Conservation (phyloP, 2,329 filamentous ascomycete species). For the Claviceps purpurea region DNA sequence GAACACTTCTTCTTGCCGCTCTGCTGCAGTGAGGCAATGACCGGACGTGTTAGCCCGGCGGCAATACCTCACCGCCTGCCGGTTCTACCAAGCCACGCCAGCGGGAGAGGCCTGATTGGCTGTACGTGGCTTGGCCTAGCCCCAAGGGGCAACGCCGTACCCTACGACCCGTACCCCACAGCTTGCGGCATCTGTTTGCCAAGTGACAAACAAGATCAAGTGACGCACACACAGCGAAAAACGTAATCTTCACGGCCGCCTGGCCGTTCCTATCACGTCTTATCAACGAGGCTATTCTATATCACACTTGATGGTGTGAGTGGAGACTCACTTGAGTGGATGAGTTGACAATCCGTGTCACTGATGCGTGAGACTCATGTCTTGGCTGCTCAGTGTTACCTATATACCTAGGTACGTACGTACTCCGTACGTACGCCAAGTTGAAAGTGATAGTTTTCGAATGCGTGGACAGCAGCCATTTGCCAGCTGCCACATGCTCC, state of each 20-base stretch:
- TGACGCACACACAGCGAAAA: background rate
- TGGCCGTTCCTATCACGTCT: background rate
- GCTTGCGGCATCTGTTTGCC: no score
- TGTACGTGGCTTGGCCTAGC: background rate
- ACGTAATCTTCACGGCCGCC: background rate
- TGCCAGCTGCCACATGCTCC: no score
- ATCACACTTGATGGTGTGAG: no score
- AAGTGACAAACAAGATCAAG: background rate
- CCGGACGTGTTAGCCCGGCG: slow-evolving; percentile 9
- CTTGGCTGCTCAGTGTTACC: no score
- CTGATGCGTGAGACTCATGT: no score
- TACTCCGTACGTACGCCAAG: no score
- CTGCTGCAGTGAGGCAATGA: background rate
- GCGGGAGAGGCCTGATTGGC: slow-evolving; percentile 6
- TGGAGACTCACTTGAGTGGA: no score
- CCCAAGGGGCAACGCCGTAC: background rate
- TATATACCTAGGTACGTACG: no score
- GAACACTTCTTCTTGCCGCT: background rate
- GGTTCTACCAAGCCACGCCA: slow-evolving; percentile 4
- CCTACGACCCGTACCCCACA: no score
- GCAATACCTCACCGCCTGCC: slow-evolving; percentile 10
- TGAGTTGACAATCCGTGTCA: no score
- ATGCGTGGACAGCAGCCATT: no score
- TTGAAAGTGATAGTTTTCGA: no score
- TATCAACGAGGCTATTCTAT: background rate